Evolutionary conservation across 2,329 filamentous ascomycete species (phyloP).

Genomic region (Aureobasidium mangrovei): DNA sequence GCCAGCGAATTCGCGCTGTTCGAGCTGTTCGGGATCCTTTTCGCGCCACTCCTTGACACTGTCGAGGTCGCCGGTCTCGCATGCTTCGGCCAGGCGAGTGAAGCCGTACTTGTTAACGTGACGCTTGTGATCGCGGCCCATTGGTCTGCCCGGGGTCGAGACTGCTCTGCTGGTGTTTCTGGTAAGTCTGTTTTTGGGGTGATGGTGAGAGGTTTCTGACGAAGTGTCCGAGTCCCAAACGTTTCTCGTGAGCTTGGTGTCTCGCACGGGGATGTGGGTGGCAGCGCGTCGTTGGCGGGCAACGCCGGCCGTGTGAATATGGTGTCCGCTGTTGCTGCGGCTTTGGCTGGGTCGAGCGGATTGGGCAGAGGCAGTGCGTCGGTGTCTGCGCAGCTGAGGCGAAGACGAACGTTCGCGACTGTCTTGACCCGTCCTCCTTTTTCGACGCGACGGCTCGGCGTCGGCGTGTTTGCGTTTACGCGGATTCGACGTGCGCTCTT

Average conservation of each 20-base stretch:
- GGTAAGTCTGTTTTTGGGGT: conserved; percentile 49
- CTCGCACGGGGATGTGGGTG: conserved; percentile 39
- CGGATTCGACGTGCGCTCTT: conserved; percentile 24
- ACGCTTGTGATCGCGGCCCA: conserved; percentile 62
- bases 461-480: conserved; percentile 28
- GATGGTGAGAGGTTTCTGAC: conserved; percentile 46
- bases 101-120: conserved; percentile 88
- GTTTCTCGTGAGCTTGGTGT: conserved; percentile 21
- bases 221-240: conserved; percentile 54
- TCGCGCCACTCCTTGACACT: conserved; percentile 63
- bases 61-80: conserved; percentile 75
- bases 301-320: neutral
- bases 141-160: conserved; percentile 44
- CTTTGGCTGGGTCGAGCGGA: conserved; percentile 49
- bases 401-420: conserved; percentile 46
- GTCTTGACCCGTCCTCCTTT: conserved; percentile 9
- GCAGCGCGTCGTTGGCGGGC: conserved; percentile 34
- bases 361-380: conserved; percentile 57
- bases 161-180: conserved; percentile 44
- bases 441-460: conserved; percentile 12
- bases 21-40: conserved; percentile 78
- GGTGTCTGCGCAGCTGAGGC: conserved; percentile 50
- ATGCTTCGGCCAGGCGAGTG: conserved; percentile 81
- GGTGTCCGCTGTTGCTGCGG: conserved; percentile 16
- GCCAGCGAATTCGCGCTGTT: conserved; percentile 87